phyloP scores from a whole-genome alignment of 805 yeast species.

The Wickerhamomyces ciferrii region DNA sequence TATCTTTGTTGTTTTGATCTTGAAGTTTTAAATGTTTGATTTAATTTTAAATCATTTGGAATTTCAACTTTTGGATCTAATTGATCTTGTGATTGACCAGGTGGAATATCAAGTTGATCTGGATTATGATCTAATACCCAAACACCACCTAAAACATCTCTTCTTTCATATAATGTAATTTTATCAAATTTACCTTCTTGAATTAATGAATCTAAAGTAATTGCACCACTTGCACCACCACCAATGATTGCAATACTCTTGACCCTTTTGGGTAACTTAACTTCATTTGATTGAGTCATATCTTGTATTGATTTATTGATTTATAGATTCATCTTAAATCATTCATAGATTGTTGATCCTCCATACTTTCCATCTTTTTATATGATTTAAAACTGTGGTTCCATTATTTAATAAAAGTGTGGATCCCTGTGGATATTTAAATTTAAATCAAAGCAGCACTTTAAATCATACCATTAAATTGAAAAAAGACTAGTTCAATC shows the following conservation, averaged over 20 bases:
- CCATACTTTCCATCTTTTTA: too few relatives aligned
- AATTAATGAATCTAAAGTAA: slow-evolving; percentile 32
- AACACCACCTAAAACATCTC: slow-evolving; percentile 35
- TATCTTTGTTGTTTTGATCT: slow-evolving; percentile 19
- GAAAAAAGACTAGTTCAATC: too few relatives aligned
- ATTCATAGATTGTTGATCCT: too few relatives aligned
- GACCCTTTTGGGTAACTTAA: slow-evolving; percentile 1
- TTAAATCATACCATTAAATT: too few relatives aligned
- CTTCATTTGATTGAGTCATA: background rate
- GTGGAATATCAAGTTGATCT: slow-evolving; percentile 15
- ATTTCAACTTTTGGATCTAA: slow-evolving; percentile 23
- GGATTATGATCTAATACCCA: slow-evolving; percentile 32
- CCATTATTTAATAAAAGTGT: too few relatives aligned
- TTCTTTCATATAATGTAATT: slow-evolving; percentile 36
- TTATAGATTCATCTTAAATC: too few relatives aligned
- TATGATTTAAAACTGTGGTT: background rate
- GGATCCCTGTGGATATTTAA: too few relatives aligned
- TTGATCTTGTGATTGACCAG: slow-evolving; percentile 20
- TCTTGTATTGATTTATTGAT: background rate
- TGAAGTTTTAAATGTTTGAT: background rate
- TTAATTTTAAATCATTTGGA: slow-evolving; percentile 4
- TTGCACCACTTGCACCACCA: slow-evolving; percentile 47
- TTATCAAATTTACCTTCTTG: slow-evolving; percentile 27
- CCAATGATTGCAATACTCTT: slow-evolving; percentile 39
- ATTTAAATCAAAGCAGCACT: too few relatives aligned